phyloP scores from a whole-genome alignment of 2,329 filamentous ascomycete species.

The Colletotrichum incanum region DNA sequence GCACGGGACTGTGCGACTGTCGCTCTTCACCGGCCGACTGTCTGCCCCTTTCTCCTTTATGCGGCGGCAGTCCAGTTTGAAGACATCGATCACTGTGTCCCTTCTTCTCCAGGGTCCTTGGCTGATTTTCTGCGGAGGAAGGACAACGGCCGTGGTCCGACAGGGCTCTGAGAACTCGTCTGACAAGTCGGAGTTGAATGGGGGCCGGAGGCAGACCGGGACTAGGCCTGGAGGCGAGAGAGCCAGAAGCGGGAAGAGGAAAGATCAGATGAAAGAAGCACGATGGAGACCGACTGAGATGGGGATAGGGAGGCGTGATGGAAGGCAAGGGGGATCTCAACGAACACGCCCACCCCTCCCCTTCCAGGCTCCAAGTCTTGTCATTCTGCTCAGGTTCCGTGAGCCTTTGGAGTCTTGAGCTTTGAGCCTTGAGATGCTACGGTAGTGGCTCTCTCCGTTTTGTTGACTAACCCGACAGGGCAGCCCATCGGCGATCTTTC shows the following conservation, averaged over 20 bases:
- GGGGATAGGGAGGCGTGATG: slow-evolving; percentile 24
- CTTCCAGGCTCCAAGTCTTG: slow-evolving; percentile 19
- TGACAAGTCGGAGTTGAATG: slow-evolving; percentile 26
- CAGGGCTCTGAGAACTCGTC: slow-evolving; percentile 14
- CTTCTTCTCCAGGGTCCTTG: slow-evolving; percentile 28
- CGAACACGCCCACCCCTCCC: slow-evolving; percentile 6
- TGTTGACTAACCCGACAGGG: slow-evolving; percentile 41
- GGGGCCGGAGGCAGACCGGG: slow-evolving; percentile 30
- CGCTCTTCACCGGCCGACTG: not conserved
- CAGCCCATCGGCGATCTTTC: slow-evolving; percentile 43
- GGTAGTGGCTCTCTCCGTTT: slow-evolving; percentile 11
- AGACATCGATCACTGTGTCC: not conserved
- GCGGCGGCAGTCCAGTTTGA: slow-evolving; percentile 13
- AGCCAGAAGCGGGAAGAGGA: slow-evolving; percentile 39
- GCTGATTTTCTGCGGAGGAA: slow-evolving; percentile 26
- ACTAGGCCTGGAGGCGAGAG: slow-evolving; percentile 24
- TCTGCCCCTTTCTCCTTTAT: slow-evolving; percentile 33
- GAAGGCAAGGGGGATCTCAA: slow-evolving; percentile 28
- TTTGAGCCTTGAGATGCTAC: slow-evolving; percentile 20
- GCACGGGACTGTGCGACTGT: slow-evolving; percentile 20
- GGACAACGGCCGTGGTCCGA: slow-evolving; percentile 13
- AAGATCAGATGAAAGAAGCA: slow-evolving; percentile 47
- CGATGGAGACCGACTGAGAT: slow-evolving; percentile 11
- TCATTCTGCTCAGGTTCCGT: slow-evolving; percentile 6
- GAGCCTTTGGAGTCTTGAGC: not conserved